Percentiles rank a stretch among this genome's conserved stretches.
Conservation (phyloP, 306 rosid genomes). For the Sicyos edulis region DNA sequence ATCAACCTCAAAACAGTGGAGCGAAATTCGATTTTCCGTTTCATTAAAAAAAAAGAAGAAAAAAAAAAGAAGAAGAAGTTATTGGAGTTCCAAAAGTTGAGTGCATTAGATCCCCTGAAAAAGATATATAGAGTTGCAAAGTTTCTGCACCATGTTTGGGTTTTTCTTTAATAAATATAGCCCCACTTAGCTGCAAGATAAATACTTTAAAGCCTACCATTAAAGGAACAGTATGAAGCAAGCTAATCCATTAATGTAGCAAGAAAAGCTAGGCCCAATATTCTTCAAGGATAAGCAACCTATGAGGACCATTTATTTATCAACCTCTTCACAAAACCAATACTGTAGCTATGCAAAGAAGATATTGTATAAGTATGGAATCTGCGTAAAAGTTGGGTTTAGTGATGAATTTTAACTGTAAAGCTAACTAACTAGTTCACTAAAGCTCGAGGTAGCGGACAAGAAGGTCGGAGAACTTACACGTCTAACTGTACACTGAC, state of each 20-base stretch:
- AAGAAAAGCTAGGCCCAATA: not conserved
- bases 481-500: constrained; percentile 15
- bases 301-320: not conserved
- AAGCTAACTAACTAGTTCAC: constrained; percentile 1
- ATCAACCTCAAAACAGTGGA: no score
- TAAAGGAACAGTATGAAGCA: not conserved
- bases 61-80: no score
- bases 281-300: not conserved
- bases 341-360: not conserved
- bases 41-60: no score
- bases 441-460: not conserved
- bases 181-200: not conserved
- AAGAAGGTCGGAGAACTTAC: not conserved
- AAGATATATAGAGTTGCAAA: no score
- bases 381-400: not conserved
- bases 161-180: not conserved
- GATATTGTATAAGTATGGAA: not conserved
- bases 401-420: not conserved
- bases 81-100: no score
- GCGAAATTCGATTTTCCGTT: no score
- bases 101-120: no score
- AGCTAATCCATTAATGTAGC: no score
- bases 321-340: not conserved
- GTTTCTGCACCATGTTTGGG: not conserved
- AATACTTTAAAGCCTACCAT: not conserved